Conservation (phyloP, 2,329 filamentous ascomycete genomes). For the Penicillium concentricum region DNA sequence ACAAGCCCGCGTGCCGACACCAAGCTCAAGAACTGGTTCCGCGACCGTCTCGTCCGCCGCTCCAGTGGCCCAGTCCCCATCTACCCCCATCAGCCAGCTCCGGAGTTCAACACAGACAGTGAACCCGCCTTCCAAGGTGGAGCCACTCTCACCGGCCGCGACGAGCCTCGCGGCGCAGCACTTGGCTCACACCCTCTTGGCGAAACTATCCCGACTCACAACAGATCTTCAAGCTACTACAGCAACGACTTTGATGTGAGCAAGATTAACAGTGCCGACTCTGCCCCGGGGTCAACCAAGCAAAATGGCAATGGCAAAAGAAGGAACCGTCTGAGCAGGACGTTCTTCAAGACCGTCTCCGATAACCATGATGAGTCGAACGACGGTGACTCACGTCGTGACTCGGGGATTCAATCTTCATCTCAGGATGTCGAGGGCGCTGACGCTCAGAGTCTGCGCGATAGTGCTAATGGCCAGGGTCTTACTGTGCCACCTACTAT, state of each 20-base stretch:
- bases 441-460: constrained; percentile 27
- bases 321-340: constrained; percentile 27
- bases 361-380: constrained; percentile 22
- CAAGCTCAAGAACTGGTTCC: constrained; percentile 38
- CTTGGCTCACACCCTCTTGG: constrained; percentile 35
- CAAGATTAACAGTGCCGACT: constrained; percentile 15
- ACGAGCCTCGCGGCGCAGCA: constrained; percentile 23
- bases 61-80: constrained; percentile 25
- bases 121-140: constrained; percentile 22
- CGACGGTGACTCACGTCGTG: constrained; percentile 8
- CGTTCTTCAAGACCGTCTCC: constrained; percentile 29
- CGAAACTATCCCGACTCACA: constrained; percentile 23
- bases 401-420: constrained; percentile 5
- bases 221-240: constrained; percentile 12
- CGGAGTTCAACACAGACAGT: constrained; percentile 17
- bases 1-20: constrained; percentile 31
- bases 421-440: constrained; percentile 10
- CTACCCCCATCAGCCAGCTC: constrained; percentile 25
- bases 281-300: constrained; percentile 4
- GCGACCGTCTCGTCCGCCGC: constrained; percentile 29
- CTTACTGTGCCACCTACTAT: constrained; percentile 30
- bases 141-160: constrained; percentile 18
- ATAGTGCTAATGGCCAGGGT: constrained; percentile 32
- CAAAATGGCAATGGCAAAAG: constrained; percentile 20
- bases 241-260: constrained; percentile 15